Evolutionary conservation across 192 early-diverging fungal genomes (phyloP), one percentile per base, ranked within the genome.

Genomic region (Linnemannia hyalina): DNA sequence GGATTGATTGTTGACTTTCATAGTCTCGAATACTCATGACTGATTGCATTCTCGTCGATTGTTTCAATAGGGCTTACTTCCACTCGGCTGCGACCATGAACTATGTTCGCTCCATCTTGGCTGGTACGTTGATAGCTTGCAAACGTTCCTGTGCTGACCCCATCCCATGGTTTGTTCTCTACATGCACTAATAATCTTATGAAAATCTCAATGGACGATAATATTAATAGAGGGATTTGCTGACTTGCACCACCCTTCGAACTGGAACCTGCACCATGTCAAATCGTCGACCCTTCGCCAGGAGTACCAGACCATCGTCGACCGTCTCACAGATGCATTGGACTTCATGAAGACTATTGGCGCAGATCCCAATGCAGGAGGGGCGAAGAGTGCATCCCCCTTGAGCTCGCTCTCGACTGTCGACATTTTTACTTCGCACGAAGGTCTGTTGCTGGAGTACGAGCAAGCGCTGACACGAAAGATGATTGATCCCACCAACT

Each of bases 81-180:
- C 97, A 98, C 91, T 99, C 98, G 26, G 96, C 97, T 8, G 95
- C 97, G 0, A 99, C 97, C 0, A 76, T 98, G 78, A 99, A 99
- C 90, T 98, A 98, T 83, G 93, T 98, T 18, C 94, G 98, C 55
- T 83, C 96, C n/a, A 90, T 98, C 49, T 80, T 98, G 38, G 88
- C 91, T 38, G 92, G 93, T 71, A 97, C 94, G 81, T 78, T 13
- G 11, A 52, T 9, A n/a, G 6, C 1, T 46, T 23, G 23, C 18
- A 10, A 60, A 9, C 20, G 54, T 10, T 42, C 0, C 26, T n/a
- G 18, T 40, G 32, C 6, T 10, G 6, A 11, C 22, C 22, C 8
- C 22, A 15, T 15, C 11, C 9, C 11, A 68, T 7, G 32, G 8
- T 22, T 70, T 38, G 16, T 16, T 40, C 38, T 32, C 22, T 73